These are phyloP conservation scores for Athelia psychrophila DNA, from an alignment of 1,284 basidiomycete species.

Conservation along the genomic window DNA sequence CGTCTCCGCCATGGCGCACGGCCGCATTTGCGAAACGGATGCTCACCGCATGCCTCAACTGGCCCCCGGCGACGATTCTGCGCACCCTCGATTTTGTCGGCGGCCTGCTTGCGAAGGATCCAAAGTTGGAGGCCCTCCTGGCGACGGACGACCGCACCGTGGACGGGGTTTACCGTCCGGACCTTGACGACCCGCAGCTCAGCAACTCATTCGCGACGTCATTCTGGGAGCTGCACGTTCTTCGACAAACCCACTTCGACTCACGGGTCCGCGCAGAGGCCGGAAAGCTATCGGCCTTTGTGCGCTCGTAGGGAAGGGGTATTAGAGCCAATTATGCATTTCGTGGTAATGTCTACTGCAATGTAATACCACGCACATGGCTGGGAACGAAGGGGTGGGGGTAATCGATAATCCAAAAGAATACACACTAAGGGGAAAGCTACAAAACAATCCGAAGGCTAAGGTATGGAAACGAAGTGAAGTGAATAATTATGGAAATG, in stretches of 20 bases:
- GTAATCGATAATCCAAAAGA: too few species aligned
- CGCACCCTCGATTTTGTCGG: slow-evolving; percentile 74
- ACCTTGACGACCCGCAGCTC: slow-evolving; percentile 85
- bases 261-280: slow-evolving; percentile 56
- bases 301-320: slow-evolving; percentile 2
- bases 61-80: slow-evolving; percentile 67
- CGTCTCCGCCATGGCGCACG: slow-evolving; percentile 73
- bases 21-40: slow-evolving; percentile 94
- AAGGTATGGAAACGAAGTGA: neutral
- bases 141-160: slow-evolving; percentile 82
- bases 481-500: neutral
- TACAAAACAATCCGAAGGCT: neutral
- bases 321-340: too few species aligned
- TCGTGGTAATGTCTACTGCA: too few species aligned
- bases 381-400: neutral
- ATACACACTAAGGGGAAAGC: neutral
- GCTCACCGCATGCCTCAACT: slow-evolving; percentile 74
- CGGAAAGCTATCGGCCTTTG: slow-evolving; percentile 43
- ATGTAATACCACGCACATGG: too few species aligned
- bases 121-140: slow-evolving; percentile 80
- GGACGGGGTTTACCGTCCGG: slow-evolving; percentile 80
- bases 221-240: slow-evolving; percentile 66
- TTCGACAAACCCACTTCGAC: slow-evolving; percentile 62
- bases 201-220: slow-evolving; percentile 69
- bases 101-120: slow-evolving; percentile 71